Evolutionary conservation across 2,329 filamentous ascomycete species (phyloP).

Genomic region (Ilyonectria sp.): DNA sequence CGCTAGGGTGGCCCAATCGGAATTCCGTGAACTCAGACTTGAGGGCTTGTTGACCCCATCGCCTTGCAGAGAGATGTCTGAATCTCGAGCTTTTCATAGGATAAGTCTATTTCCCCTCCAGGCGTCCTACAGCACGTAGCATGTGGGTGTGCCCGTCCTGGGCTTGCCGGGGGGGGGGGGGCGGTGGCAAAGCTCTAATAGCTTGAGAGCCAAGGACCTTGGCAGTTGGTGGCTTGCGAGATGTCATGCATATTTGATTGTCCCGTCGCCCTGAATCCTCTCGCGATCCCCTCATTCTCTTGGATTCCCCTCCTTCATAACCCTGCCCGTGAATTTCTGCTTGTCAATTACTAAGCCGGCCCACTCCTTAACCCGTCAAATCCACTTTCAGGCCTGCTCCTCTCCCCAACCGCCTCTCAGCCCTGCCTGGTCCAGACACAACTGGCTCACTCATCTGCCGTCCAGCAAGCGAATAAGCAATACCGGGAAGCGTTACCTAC

Average conservation of each 20-base stretch:
- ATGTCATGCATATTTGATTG: constrained; percentile 31
- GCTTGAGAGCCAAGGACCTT: background rate
- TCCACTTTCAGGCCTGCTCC: no score
- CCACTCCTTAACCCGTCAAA: no score
- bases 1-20: constrained; percentile 1
- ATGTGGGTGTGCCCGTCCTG: constrained; percentile 16
- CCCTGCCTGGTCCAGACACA: no score
- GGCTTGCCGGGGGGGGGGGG: constrained; percentile 13
- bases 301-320: background rate
- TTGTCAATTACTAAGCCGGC: no score
- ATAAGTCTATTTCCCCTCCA: background rate
- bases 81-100: constrained; percentile 35
- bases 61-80: constrained; percentile 15
- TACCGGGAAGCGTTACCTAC: no score
- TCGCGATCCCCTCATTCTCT: background rate
- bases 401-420: no score
- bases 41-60: background rate
- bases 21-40: background rate
- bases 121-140: background rate
- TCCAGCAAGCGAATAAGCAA: no score
- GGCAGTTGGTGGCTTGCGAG: no score
- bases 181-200: constrained; percentile 19
- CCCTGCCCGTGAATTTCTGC: no score
- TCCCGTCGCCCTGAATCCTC: constrained; percentile 22
- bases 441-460: no score